Base-by-base conservation (phyloP, 768 basidiomycete species). In the Amanita polypyramis region DNA sequence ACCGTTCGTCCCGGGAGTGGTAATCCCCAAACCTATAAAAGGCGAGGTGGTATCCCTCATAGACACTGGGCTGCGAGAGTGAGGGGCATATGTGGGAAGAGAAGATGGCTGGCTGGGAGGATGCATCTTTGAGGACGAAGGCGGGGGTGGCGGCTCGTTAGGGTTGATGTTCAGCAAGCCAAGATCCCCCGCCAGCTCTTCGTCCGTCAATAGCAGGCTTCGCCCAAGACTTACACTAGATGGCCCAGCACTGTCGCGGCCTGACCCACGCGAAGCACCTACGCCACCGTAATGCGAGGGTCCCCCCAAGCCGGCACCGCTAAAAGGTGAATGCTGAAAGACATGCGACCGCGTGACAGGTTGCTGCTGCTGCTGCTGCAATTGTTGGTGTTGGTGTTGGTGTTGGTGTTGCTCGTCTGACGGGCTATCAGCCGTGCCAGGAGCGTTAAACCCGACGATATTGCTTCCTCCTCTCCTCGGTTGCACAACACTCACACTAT, bases 401-500 rank as follows among this genome's bases (percentile, higher is more conserved):
- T n/a, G n/a, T n/a, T n/a, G n/a, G n/a, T n/a, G 71, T 54, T 44
- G 52, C 33, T 66, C 70, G 3, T 70, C 66, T 10, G 55, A 49
- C 15, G 52, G 59, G 41, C 77, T 75, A 14, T 55, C 62, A 0
- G 71, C 75, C 0, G 80, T 61, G 1, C 72, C 75, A 0, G 80
- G 75, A 1, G 73, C 79, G 52, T 75, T 79, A 63, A 87, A 87
- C 2, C 84, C 85, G 11, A 83, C 76, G 42, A 82, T 67, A 47
- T 76, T 76, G 17, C 34, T 49, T 7, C 47, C 47, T 4, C 78
- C 69, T 41, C 82, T 65, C 4, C 82, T 71, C 0, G 85, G 84
- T 59, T 86, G 88, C 10, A 89, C 85, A 56, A 89, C 77, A 52
- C 82, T 85, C 55, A 91, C 87, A 50, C 85, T 88, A 54, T 91